Percentiles rank a stretch among this genome's conserved stretches.
Evolutionary conservation across 305 asterid species (phyloP).

Genomic region (Fraxinus platypoda): DNA sequence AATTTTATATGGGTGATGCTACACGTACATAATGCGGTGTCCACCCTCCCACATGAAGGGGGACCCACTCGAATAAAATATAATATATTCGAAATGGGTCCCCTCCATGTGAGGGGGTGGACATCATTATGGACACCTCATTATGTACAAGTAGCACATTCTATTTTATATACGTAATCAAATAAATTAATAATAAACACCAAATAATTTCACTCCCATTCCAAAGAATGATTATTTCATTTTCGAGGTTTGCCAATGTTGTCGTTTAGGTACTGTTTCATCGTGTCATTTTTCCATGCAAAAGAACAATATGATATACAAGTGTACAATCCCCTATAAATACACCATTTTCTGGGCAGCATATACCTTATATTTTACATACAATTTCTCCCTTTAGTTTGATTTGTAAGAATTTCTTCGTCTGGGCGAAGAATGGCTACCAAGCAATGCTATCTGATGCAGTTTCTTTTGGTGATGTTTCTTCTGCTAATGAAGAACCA

Average conservation of each 20-base stretch:
- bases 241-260: not conserved
- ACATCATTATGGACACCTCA: no score
- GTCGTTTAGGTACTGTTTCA: not conserved
- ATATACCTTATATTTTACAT: not conserved
- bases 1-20: no score
- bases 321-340: not conserved
- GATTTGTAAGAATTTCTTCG: not conserved
- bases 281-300: slow-evolving; percentile 14
- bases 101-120: no score
- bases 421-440: slow-evolving; percentile 12
- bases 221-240: not conserved
- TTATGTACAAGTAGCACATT: no score
- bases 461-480: slow-evolving; percentile 36
- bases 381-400: not conserved
- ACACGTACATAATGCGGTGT: no score
- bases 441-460: slow-evolving; percentile 19
- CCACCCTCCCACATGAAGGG: no score
- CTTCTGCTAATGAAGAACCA: slow-evolving; percentile 34
- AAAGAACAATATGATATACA: not conserved
- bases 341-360: not conserved
- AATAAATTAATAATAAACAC: no score
- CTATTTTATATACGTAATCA: not conserved
- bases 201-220: not conserved
- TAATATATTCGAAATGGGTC: no score
- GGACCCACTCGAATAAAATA: no score